A percentile compares a stretch with the other conserved stretches of the same genome.
These are phyloP conservation scores for Sequoiadendron giganteum DNA, from an alignment of 75 land plant species.

Conservation along the genomic window DNA sequence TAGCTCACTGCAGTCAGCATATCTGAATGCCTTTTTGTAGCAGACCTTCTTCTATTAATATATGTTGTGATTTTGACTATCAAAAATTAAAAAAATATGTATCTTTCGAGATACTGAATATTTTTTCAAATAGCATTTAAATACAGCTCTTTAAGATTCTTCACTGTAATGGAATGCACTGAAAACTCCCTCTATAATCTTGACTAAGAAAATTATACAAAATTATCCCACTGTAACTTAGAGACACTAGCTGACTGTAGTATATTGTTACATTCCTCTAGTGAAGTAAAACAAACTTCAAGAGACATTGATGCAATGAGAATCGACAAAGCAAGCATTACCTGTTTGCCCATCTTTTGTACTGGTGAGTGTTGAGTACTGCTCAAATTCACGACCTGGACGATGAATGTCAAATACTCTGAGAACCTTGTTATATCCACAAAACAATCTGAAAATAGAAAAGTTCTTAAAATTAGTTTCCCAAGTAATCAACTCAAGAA, in stretches of 20 bases:
- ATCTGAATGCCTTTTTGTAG: neutral
- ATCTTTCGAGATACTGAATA: neutral
- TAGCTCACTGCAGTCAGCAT: neutral
- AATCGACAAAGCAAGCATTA: slow-evolving; percentile 10
- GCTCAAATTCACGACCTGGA: slow-evolving; percentile 89
- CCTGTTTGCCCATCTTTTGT: slow-evolving; percentile 91
- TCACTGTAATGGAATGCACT: neutral
- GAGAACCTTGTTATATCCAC: slow-evolving; percentile 89
- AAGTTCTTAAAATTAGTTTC: neutral
- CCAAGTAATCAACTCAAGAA: neutral
- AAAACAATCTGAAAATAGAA: slow-evolving; percentile 63
- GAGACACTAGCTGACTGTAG: neutral
- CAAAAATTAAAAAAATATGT: neutral
- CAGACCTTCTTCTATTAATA: neutral
- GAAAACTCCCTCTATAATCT: neutral
- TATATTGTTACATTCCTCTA: neutral
- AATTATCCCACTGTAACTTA: neutral
- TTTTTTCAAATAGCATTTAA: neutral
- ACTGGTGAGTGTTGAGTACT: slow-evolving; percentile 68
- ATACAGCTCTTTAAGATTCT: neutral
- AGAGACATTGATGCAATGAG: neutral
- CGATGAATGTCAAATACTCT: slow-evolving; percentile 92
- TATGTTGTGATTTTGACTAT: neutral
- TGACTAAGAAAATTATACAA: neutral
- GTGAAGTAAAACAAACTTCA: neutral